Evolutionary conservation across 148 eudicot genomes (phyloP).

Genomic region (Oxyria digyna): DNA sequence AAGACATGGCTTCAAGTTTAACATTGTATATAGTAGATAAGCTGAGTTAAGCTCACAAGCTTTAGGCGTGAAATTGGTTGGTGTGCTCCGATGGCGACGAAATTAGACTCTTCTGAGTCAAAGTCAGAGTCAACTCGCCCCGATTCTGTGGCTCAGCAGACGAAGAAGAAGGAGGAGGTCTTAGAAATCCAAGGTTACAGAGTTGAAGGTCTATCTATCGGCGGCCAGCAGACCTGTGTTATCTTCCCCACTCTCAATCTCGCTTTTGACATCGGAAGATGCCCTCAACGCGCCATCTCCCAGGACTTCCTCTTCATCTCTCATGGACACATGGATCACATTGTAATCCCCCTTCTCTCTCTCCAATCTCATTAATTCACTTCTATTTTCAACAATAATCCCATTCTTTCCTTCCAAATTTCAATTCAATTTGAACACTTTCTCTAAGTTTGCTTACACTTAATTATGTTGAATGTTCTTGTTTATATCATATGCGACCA

Average conservation of each 20-base stretch:
- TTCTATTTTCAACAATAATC: too few species aligned
- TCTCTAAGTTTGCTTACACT: neutral
- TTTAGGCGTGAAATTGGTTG: too few species aligned
- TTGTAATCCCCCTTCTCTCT: constrained; percentile 26
- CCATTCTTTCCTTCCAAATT: neutral
- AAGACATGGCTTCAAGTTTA: too few species aligned
- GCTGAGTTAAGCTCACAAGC: too few species aligned
- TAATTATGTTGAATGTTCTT: neutral
- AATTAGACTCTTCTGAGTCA: too few species aligned
- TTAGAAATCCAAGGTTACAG: constrained; percentile 13
- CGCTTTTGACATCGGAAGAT: constrained; percentile 84
- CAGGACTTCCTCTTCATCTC: constrained; percentile 81
- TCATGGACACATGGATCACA: constrained; percentile 96
- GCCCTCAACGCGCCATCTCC: constrained; percentile 76
- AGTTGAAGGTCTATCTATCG: constrained; percentile 13
- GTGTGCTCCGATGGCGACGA: too few species aligned
- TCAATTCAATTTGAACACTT: neutral
- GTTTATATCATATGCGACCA: too few species aligned
- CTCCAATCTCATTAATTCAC: too few species aligned
- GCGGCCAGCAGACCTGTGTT: constrained; percentile 20
- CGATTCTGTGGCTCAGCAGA: neutral
- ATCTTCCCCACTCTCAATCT: constrained; percentile 63
- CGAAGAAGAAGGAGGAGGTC: neutral
- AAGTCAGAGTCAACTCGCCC: neutral
- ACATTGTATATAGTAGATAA: too few species aligned